Evolutionary conservation across 345 rosid species (phyloP), one percentile per base, ranked within the genome.

Genomic region (Schrenkiella parvula): DNA sequence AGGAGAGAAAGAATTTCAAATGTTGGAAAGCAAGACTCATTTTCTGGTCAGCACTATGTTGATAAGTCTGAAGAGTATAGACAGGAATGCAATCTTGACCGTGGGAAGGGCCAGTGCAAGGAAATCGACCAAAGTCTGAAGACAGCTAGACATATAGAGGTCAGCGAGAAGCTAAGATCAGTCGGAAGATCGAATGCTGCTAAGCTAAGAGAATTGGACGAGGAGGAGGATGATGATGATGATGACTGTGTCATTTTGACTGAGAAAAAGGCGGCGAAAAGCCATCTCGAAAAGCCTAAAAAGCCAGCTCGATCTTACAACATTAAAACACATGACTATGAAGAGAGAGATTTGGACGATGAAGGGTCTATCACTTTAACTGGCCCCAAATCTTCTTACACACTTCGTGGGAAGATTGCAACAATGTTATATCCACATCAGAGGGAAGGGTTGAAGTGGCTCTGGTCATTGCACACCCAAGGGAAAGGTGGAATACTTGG

Each of bases 401-500:
- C 59, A 58, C 77, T 91, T 56, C 87, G 83, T 0, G 79, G 84
- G 9, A 83, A 75, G 73, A 77, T 91, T 70, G 89, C 92, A 22
- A 86, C 75, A 12, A 86, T 85, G 82, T 70, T 95, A 78, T 95
- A 80, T 80, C 86, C 86, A 14, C 98, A 95, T 78, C 99, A 95
- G 73, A 82, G 87, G 41, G 98, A 91, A 57, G 98, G 99, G 58
- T 71, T 91, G 72, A 88, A 73, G 78, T 95, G 99, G 98, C 86
- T 95, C 47, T 95, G 99, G 99, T 86, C 95, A 43, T 81, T 95
- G 76, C 98, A 91, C 64, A 87, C 85, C 63, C 90, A 83, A 78
- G 90, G 82, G 23, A 95, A 91, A 80, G 99, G 99, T 69, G 99
- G 99, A 76, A 91, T 95, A 48, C 82, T 95, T 78, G 98, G 99